These are phyloP conservation scores for Cucurbita pepo DNA, from an alignment of 306 rosid species.

Conservation along the genomic window DNA sequence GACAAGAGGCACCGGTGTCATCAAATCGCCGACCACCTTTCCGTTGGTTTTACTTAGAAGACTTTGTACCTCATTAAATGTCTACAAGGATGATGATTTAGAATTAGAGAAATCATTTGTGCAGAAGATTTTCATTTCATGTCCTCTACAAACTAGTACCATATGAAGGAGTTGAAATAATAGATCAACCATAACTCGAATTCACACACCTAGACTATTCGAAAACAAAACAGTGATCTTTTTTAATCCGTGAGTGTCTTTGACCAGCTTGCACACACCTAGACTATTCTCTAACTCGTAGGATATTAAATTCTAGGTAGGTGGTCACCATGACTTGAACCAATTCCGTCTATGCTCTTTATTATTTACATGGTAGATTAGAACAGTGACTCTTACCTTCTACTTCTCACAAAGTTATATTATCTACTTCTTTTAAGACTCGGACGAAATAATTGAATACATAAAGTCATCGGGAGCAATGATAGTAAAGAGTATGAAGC, in stretches of 20 bases:
- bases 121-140: not conserved
- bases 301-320: too few species aligned
- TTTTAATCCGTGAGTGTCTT: too few species aligned
- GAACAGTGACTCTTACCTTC: not conserved
- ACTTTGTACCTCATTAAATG: constrained; percentile 78
- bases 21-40: constrained; percentile 70
- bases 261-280: too few species aligned
- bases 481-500: constrained; percentile 1
- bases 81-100: constrained; percentile 30
- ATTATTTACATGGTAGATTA: not conserved
- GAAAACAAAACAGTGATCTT: too few species aligned
- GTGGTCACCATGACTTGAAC: not conserved
- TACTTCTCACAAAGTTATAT: not conserved
- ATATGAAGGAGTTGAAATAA: not conserved
- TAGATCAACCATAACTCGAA: not conserved
- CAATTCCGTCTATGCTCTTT: too few species aligned
- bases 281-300: too few species aligned
- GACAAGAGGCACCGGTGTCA: constrained; percentile 81
- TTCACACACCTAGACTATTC: too few species aligned
- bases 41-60: constrained; percentile 80
- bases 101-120: not conserved
- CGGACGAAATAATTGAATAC: not conserved
- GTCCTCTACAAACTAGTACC: not conserved
- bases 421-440: not conserved
- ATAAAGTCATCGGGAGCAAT: not conserved